A percentile compares a stretch with the other conserved stretches of the same genome.
Evolutionary conservation across 257 asterid genomes (phyloP).

Genomic region (Paraleonurus japonicus): DNA sequence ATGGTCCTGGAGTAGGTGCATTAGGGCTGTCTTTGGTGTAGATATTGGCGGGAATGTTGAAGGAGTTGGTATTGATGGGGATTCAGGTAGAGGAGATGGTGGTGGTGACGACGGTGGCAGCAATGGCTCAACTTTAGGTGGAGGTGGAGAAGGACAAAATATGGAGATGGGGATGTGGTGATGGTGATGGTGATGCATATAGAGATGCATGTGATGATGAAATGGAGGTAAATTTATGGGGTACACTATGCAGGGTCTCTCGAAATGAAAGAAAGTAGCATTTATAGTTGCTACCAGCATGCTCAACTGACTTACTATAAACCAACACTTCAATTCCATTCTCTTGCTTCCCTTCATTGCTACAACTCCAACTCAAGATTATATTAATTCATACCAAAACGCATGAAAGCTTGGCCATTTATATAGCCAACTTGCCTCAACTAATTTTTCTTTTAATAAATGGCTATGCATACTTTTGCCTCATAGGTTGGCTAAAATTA

Average conservation of each 20-base stretch:
- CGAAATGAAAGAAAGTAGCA: slow-evolving; percentile 11
- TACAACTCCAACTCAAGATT: background rate
- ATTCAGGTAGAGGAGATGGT: background rate
- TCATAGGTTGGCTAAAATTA: background rate
- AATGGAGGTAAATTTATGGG: background rate
- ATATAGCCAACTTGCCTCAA: slow-evolving; percentile 6
- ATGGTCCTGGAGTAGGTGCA: background rate
- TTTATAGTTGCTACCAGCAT: background rate
- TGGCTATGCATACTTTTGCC: background rate
- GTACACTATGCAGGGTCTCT: slow-evolving; percentile 12
- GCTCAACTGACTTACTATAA: background rate
- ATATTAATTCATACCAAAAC: background rate
- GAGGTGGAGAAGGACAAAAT: slow-evolving; percentile 11
- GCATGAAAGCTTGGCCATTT: background rate
- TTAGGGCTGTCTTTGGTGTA: no score
- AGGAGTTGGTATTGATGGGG: background rate
- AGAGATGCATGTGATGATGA: background rate
- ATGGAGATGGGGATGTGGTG: background rate
- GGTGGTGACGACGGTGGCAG: background rate
- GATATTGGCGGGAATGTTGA: background rate
- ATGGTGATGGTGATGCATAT: background rate
- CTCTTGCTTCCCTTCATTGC: background rate
- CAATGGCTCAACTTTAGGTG: background rate
- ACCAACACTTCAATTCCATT: slow-evolving; percentile 6
- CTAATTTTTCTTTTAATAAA: background rate